Base-by-base conservation (phyloP, 2,329 filamentous ascomycete species). In the Colletotrichum musae region DNA sequence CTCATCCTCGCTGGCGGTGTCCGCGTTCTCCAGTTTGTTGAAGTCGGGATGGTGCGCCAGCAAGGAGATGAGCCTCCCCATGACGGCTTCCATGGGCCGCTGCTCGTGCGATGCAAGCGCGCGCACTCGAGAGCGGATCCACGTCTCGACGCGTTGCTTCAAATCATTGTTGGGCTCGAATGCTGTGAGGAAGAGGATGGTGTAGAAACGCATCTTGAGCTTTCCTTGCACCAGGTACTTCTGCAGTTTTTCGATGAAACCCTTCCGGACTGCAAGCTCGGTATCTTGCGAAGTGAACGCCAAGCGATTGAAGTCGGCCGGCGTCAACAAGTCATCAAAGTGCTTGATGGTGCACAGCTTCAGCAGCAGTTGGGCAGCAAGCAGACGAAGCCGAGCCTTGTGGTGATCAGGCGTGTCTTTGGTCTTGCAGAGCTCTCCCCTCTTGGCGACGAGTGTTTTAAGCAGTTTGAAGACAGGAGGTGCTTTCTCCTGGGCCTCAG, bases 21-120 rank as follows among this genome's bases (percentile, higher is more conserved):
- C 52, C 6, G 64, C 6, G 15, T 70, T 68, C 15, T 66, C 56
- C 12, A 57, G 63, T 2, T 86, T 79, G 70, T 88, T 90, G 73
- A 95, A 98, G 79, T 99, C 96, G 1, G 95, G 95, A 78, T 99
- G 96, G 78, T 98, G 95, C 5, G 95, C 95, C 51, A 99, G 87
- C 51, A 99, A 83, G 57, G 94, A 96, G 60, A 99, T 85, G 41
- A 98, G 87, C 9, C 96, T 90, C 28, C 93, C 90, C 77, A 98
- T 93, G 13, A 92, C 88, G 24, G 91, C 88, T 80, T 98, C 95
- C 83, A 99, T 89, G 7, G 92, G 86, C 10, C 86, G 89, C 63
- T 89, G 86, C 74, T 87, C 89, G 71, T 81, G 89, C 39, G 86
- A 84, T 65, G 81, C 81, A 75, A 93, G 93, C 63, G 88, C 86